phyloP scores from a whole-genome alignment of 2,329 filamentous ascomycete species.

The Plenodomus biglobosus region DNA sequence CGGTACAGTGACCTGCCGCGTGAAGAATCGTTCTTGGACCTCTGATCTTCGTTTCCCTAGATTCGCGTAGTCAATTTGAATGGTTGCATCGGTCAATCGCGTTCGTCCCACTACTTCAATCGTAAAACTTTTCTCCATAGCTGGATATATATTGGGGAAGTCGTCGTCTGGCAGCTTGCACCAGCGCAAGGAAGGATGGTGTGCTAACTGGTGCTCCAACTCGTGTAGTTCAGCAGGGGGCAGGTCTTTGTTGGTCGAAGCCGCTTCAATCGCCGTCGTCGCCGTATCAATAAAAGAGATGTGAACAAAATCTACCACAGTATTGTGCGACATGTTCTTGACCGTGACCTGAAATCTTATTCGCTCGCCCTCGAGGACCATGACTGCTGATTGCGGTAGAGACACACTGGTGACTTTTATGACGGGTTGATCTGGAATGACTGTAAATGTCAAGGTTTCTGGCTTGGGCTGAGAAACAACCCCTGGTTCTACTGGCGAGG shows the following conservation, averaged over 20 bases:
- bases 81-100: constrained; percentile 73
- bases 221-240: constrained; percentile 81
- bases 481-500: constrained; percentile 25
- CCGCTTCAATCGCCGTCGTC: constrained; percentile 72
- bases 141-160: constrained; percentile 63
- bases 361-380: constrained; percentile 89
- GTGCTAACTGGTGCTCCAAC: constrained; percentile 76
- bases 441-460: constrained; percentile 63
- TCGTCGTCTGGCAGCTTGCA: constrained; percentile 52
- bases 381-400: constrained; percentile 79
- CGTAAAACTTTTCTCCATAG: constrained; percentile 69
- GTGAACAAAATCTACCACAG: constrained; percentile 77
- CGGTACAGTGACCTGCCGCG: constrained; percentile 77
- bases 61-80: constrained; percentile 84
- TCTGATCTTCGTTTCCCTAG: constrained; percentile 71
- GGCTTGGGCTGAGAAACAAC: constrained; percentile 34
- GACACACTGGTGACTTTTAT: constrained; percentile 74
- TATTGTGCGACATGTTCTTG: constrained; percentile 70
- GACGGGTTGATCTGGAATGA: constrained; percentile 77
- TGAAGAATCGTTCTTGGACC: constrained; percentile 74
- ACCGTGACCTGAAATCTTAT: constrained; percentile 76
- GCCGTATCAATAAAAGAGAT: constrained; percentile 92
- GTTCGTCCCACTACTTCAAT: constrained; percentile 86
- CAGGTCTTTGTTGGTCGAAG: constrained; percentile 74
- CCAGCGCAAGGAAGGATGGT: constrained; percentile 63